Evolutionary conservation across 768 basidiomycete genomes (phyloP).

Genomic region (Leccinum broughii): DNA sequence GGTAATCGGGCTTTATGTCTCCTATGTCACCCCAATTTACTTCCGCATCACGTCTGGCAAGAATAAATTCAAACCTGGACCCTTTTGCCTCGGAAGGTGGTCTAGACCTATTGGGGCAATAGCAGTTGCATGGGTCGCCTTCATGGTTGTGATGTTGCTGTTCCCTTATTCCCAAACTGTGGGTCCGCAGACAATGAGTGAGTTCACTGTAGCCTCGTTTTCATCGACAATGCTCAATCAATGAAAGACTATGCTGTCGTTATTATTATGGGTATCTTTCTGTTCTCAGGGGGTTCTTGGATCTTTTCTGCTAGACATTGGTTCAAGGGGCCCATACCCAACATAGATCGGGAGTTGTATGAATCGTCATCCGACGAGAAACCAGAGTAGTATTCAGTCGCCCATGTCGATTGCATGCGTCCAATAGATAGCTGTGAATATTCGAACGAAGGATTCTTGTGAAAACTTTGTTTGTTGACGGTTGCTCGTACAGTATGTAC

Average conservation of each 20-base stretch:
- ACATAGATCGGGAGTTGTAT: slow-evolving; percentile 18
- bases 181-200: slow-evolving; percentile 35
- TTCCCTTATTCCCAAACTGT: slow-evolving; percentile 33
- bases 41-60: slow-evolving; percentile 38
- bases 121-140: slow-evolving; percentile 34
- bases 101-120: slow-evolving; percentile 32
- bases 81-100: slow-evolving; percentile 35
- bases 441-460: not conserved
- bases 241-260: slow-evolving; percentile 26
- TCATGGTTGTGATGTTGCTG: slow-evolving; percentile 35
- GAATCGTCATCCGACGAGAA: not conserved
- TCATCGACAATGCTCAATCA: too few relatives aligned
- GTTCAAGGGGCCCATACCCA: slow-evolving; percentile 38
- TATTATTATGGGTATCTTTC: slow-evolving; percentile 33
- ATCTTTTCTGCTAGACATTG: slow-evolving; percentile 35
- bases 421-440: not conserved
- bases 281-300: slow-evolving; percentile 35
- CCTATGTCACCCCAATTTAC: slow-evolving; percentile 40
- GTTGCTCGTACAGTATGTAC: not conserved
- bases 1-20: slow-evolving; percentile 38
- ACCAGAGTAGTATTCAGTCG: slow-evolving; percentile 1
- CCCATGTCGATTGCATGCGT: not conserved
- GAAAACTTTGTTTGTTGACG: not conserved
- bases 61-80: slow-evolving; percentile 35
- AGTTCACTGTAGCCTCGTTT: slow-evolving; percentile 9